phyloP scores from a whole-genome alignment of 2,329 filamentous ascomycete species.

The Neopestalotiopsis rosae region DNA sequence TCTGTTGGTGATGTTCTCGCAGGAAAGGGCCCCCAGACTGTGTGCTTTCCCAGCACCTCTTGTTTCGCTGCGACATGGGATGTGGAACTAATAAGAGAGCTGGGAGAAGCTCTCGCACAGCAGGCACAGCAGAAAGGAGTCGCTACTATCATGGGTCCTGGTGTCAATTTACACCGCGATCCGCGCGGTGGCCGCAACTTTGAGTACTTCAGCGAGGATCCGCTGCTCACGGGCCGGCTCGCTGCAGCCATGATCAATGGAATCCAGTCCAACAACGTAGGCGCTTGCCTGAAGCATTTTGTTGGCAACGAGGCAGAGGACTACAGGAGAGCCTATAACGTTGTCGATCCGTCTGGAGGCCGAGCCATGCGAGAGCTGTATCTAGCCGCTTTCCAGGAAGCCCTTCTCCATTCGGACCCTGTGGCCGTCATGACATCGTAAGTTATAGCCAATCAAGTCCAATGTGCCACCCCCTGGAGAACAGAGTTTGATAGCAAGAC shows the following conservation, averaged over 20 bases:
- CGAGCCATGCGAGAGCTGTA: slow-evolving; percentile 26
- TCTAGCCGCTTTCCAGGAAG: slow-evolving; percentile 25
- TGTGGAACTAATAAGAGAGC: slow-evolving; percentile 19
- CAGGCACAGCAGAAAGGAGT: slow-evolving; percentile 60
- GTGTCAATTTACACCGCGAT: slow-evolving; percentile 49
- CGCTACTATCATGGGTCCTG: slow-evolving; percentile 72
- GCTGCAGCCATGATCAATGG: slow-evolving; percentile 45
- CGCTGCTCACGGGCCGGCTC: slow-evolving; percentile 45
- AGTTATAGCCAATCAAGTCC: too few relatives aligned
- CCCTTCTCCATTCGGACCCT: slow-evolving; percentile 23
- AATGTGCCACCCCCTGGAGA: too few relatives aligned
- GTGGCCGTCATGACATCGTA: slow-evolving; percentile 26
- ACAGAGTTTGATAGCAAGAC: neutral
- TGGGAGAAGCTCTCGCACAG: slow-evolving; percentile 22
- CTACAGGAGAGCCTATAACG: slow-evolving; percentile 24
- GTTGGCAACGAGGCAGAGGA: slow-evolving; percentile 58
- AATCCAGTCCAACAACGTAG: slow-evolving; percentile 39
- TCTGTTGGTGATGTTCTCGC: neutral
- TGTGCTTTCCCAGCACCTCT: slow-evolving; percentile 25
- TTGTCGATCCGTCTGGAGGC: slow-evolving; percentile 14
- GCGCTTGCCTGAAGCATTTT: slow-evolving; percentile 54
- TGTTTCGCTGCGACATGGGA: slow-evolving; percentile 26
- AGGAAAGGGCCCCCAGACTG: slow-evolving; percentile 21
- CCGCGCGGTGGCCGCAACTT: slow-evolving; percentile 49
- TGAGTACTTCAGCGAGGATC: slow-evolving; percentile 49